phyloP scores from a whole-genome alignment of 176 grass and related monocot species.

The Zoysia japonica region DNA sequence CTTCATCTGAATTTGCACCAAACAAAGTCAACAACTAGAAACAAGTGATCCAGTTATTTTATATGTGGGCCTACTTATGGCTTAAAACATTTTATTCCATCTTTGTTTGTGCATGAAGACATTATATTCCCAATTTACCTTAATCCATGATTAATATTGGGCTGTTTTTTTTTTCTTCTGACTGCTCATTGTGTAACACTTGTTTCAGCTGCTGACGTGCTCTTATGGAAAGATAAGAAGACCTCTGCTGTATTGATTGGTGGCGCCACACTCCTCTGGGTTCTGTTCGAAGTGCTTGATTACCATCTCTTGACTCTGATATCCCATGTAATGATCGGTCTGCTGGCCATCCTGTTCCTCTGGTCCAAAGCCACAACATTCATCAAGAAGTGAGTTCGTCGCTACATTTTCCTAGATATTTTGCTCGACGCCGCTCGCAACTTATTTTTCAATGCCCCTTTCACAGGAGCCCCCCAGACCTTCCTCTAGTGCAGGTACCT shows the following conservation, averaged over 20 bases:
- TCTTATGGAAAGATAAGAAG: conserved; percentile 96
- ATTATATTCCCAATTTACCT: neutral
- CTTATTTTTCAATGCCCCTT: conserved; percentile 26
- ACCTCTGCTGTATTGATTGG: conserved; percentile 66
- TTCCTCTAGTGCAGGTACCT: conserved; percentile 64
- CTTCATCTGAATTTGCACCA: neutral
- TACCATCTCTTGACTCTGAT: conserved; percentile 76
- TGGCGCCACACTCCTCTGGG: conserved; percentile 64
- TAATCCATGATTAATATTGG: no score
- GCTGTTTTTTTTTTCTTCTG: neutral
- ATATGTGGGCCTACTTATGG: neutral
- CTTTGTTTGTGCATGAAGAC: neutral
- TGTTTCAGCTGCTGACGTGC: conserved; percentile 80
- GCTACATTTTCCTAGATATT: neutral
- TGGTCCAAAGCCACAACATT: conserved; percentile 69
- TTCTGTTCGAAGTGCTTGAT: conserved; percentile 80
- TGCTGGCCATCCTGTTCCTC: conserved; percentile 68
- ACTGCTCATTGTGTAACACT: conserved; percentile 2
- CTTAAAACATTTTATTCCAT: neutral
- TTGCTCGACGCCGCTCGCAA: neutral
- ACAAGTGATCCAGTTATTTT: neutral
- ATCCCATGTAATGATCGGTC: conserved; percentile 69
- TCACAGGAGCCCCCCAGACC: conserved; percentile 56
- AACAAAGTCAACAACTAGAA: neutral
- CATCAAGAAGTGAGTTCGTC: conserved; percentile 59